phyloP scores from a whole-genome alignment of 2,329 filamentous ascomycete genomes.

The Calonectria henricotiae region DNA sequence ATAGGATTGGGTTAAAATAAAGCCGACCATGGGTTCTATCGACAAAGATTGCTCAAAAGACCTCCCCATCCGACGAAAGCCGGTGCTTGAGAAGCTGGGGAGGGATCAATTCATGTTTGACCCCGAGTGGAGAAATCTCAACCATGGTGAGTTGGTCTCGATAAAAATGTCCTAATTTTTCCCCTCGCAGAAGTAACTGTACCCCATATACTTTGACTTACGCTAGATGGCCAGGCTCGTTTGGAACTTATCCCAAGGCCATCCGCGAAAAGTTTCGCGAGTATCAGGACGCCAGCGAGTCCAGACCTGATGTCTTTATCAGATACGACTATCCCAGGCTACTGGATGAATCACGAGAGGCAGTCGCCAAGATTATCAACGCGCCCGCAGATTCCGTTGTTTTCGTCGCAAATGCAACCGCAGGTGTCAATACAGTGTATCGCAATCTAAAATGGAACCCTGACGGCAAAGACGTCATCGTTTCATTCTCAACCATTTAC shows the following conservation, averaged over 20 bases:
- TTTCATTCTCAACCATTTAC: conserved; percentile 87
- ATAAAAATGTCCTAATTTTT: background rate
- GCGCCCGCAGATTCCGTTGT: conserved; percentile 79
- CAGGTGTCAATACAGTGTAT: conserved; percentile 84
- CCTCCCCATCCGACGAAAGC: conserved; percentile 50
- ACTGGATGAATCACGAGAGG: conserved; percentile 79
- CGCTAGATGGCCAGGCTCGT: conserved; percentile 73
- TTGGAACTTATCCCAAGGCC: conserved; percentile 79
- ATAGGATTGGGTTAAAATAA: background rate
- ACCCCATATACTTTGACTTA: background rate
- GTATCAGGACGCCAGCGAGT: conserved; percentile 80
- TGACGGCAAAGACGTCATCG: conserved; percentile 83
- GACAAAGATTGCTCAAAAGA: conserved; percentile 38
- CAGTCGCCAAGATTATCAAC: conserved; percentile 78
- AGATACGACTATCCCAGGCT: conserved; percentile 76
- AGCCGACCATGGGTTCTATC: conserved; percentile 46
- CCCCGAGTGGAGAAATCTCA: conserved; percentile 80
- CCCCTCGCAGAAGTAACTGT: background rate
- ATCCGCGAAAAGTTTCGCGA: conserved; percentile 74
- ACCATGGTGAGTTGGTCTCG: conserved; percentile 75
- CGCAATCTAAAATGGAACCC: conserved; percentile 79
- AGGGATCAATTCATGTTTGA: conserved; percentile 80
- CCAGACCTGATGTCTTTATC: conserved; percentile 82
- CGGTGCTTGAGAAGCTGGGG: conserved; percentile 60
- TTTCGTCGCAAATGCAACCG: conserved; percentile 87